Evolutionary conservation across 225 moss, liverwort and hornwort species (phyloP).

Genomic region (Thuidium tamariscinum): DNA sequence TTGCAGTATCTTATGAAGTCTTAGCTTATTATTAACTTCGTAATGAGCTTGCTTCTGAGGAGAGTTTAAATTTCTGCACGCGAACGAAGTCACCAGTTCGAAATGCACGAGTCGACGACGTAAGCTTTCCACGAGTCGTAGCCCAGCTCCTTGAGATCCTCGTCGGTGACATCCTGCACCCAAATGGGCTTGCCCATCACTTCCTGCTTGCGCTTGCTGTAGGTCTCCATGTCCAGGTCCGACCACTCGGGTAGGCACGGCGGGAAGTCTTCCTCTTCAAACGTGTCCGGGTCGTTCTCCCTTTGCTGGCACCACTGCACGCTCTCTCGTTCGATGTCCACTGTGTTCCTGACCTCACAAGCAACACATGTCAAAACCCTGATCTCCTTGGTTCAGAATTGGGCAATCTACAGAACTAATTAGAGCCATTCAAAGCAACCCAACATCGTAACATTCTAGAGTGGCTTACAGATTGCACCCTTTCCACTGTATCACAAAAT

Average conservation of each 20-base stretch:
- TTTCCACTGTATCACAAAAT: not conserved
- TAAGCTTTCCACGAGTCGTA: conserved; percentile 46
- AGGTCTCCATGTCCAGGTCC: conserved; percentile 42
- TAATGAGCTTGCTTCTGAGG: not conserved
- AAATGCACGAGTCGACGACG: conserved; percentile 48
- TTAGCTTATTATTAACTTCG: not conserved
- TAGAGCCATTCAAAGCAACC: not conserved
- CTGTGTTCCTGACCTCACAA: conserved; percentile 6
- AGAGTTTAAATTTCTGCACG: not conserved
- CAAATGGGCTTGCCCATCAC: conserved; percentile 42
- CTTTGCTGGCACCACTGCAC: conserved; percentile 14
- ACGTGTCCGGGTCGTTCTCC: conserved; percentile 40
- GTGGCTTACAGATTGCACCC: not conserved
- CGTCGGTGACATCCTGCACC: conserved; percentile 47
- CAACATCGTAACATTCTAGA: not conserved
- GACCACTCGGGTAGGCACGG: conserved; percentile 46
- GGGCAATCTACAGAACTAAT: not conserved
- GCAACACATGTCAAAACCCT: not conserved
- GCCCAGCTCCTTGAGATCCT: conserved; percentile 33
- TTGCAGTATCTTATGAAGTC: not conserved
- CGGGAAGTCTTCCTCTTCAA: conserved; percentile 49
- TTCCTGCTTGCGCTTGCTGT: conserved; percentile 26
- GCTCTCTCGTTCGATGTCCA: conserved; percentile 20
- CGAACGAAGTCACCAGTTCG: conserved; percentile 26
- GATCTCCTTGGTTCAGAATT: not conserved